Evolutionary conservation across 208 protist species (phyloP), one percentile per base, ranked within the genome.

Genomic region (Acanthamoeba culbertsoni): DNA sequence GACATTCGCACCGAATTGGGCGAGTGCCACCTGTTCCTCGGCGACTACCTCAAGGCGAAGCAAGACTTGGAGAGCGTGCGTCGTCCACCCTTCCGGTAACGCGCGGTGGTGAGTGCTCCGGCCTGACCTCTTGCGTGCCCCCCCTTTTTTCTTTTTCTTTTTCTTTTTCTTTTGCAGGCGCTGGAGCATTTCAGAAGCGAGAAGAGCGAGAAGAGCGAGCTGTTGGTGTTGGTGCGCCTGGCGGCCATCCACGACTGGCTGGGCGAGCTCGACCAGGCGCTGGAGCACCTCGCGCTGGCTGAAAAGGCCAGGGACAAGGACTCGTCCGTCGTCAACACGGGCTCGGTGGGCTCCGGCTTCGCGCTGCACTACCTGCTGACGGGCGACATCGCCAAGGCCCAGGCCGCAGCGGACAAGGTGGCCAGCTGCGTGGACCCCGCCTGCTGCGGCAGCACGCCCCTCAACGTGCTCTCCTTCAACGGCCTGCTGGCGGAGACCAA

Each of bases 201-300:
- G 37, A 79, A 79, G 68, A 79, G 48, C 68, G 68, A 79, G 68
- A 79, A 79, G 68, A 79, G 68, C 68, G 68, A 79, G 23, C 42
- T 79, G 68, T 40, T 79, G 20, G 68, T 79, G 33, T 40, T 79
- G 37, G 68, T 79, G 37, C 68, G 68, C 68, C 68, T 79, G 20
- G 68, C 68, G 68, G 68, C 68, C 68, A 48, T 79, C 42, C 68
- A 79, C 68, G 68, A 79, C 37, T 79, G 68, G 68, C 42, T 79
- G 20, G 68, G 68, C 68, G 68, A 43, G 37, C 37, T 79, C 42
- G 68, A 79, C 42, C 68, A 40, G 37, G 68, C 68, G 12, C 37
- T 48, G 1, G 68, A 79, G 23, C 48, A 40, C 42, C 68, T 79
- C 40, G 68, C 31, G 40, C 37, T 26, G 68, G 68, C 68, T n/a